Evolutionary conservation across 108 stramenopile species (phyloP).

Genomic region (Nannochloropsis granulata): DNA sequence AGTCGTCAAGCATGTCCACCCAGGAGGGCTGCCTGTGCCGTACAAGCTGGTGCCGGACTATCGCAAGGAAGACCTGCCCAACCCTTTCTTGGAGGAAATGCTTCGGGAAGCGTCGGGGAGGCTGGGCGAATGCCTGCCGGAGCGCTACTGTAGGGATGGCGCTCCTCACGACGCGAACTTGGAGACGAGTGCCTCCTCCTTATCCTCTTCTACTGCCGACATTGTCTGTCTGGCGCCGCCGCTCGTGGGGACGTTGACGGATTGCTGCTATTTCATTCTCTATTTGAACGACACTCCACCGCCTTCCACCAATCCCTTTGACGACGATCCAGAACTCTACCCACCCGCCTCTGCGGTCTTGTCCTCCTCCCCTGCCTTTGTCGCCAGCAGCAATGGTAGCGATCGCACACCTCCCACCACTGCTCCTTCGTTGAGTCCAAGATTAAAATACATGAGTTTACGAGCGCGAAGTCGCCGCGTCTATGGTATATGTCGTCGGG

Average conservation of each 20-base stretch:
- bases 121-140: background rate
- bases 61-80: background rate
- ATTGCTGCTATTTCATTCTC: background rate
- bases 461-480: background rate
- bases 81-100: background rate
- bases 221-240: background rate
- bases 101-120: background rate
- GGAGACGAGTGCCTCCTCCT: background rate
- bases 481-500: background rate
- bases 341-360: background rate
- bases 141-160: background rate
- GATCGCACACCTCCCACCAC: background rate
- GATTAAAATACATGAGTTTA: background rate
- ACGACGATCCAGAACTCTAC: background rate
- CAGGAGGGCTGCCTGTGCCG: background rate
- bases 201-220: background rate
- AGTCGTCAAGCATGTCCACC: background rate
- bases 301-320: background rate
- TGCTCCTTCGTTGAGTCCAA: background rate
- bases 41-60: background rate
- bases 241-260: background rate
- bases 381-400: background rate
- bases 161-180: background rate
- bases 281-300: background rate
- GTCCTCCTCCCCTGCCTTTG: background rate